phyloP scores from a whole-genome alignment of 2,329 filamentous ascomycete genomes.

The Sporothrix brunneoviolacea region DNA sequence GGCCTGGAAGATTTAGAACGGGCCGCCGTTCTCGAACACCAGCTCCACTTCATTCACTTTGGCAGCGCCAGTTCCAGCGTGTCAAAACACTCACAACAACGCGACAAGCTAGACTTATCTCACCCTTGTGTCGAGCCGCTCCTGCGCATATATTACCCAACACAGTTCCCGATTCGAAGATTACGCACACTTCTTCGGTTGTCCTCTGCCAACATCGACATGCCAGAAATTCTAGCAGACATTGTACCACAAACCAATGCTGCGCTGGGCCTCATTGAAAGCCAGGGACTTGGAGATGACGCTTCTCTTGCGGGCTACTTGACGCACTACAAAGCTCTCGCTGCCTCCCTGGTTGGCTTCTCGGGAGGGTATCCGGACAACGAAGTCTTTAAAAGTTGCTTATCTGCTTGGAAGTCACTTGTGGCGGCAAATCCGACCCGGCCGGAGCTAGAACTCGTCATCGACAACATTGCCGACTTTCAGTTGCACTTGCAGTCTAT shows the following conservation, averaged over 20 bases:
- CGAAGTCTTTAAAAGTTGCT: conserved; percentile 26
- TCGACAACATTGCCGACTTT: conserved; percentile 46
- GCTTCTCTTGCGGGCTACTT: conserved; percentile 36
- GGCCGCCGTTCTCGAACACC: conserved; percentile 54
- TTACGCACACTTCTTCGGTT: conserved; percentile 46
- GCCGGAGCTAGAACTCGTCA: conserved; percentile 34
- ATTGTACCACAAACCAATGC: conserved; percentile 35
- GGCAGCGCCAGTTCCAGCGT: conserved; percentile 23
- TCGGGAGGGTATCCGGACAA: conserved; percentile 32
- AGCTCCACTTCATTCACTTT: conserved; percentile 44
- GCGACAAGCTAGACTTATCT: conserved; percentile 32
- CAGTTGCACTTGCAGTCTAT: conserved; percentile 44
- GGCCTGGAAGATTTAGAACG: conserved; percentile 46
- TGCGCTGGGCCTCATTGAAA: conserved; percentile 29
- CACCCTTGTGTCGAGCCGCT: conserved; percentile 41
- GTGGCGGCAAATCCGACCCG: conserved; percentile 32
- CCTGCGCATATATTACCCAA: conserved; percentile 42
- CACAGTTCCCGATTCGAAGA: conserved; percentile 46
- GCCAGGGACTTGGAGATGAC: conserved; percentile 39
- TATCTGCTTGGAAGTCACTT: conserved; percentile 40
- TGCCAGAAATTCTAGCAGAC: conserved; percentile 31
- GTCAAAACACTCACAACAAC: conserved; percentile 13
- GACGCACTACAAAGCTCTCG: conserved; percentile 41
- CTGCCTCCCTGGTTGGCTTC: conserved; percentile 39
- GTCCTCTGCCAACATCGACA: conserved; percentile 42